These are phyloP conservation scores for Eucalyptus microcorys DNA, from an alignment of 345 rosid genomes.

Conservation along the genomic window DNA sequence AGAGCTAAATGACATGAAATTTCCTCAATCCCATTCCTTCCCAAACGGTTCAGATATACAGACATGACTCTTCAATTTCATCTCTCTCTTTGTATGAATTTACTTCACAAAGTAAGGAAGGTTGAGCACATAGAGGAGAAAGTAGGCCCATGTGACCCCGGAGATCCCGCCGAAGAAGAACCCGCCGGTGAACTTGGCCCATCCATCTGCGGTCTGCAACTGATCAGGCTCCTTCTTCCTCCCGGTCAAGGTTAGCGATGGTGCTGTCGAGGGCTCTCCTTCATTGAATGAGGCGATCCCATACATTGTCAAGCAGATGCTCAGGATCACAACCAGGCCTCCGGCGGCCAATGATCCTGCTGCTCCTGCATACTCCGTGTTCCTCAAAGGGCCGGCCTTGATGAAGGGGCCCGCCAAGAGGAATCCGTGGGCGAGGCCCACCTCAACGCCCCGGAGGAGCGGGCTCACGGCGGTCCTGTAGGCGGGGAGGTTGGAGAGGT, in stretches of 20 bases:
- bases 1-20: background rate
- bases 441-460: constrained; percentile 81
- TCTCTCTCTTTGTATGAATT: background rate
- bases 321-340: constrained; percentile 75
- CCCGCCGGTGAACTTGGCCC: constrained; percentile 89
- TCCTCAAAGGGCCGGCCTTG: constrained; percentile 79
- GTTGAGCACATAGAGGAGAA: constrained; percentile 73
- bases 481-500: constrained; percentile 90
- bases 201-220: constrained; percentile 89
- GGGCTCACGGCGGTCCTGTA: constrained; percentile 93
- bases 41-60: background rate
- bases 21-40: background rate
- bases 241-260: constrained; percentile 73
- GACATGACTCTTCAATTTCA: background rate
- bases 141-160: constrained; percentile 92
- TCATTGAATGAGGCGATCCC: constrained; percentile 70
- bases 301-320: constrained; percentile 82
- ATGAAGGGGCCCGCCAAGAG: constrained; percentile 92
- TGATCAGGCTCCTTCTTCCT: constrained; percentile 93
- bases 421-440: constrained; percentile 80
- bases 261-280: constrained; percentile 80
- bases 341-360: constrained; percentile 88
- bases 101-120: constrained; percentile 87
- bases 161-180: constrained; percentile 97
- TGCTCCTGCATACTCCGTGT: constrained; percentile 60